Base-by-base conservation (phyloP, 768 basidiomycete genomes). In the Kwoniella sp. region DNA sequence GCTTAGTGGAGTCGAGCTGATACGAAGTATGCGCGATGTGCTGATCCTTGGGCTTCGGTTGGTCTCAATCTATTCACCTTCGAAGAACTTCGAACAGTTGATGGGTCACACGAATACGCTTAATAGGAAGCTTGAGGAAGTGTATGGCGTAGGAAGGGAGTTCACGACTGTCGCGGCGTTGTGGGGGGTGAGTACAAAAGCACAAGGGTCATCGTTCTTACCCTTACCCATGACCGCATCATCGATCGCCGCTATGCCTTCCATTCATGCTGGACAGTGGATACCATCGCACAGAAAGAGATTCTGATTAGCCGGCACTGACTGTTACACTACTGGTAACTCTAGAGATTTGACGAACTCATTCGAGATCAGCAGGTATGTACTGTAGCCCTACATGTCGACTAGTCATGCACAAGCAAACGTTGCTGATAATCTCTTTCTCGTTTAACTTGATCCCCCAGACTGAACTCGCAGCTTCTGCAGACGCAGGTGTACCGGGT, bases 121-220 rank as follows among this genome's bases (percentile, higher is more conserved):
- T 23, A 95, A 95, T 78, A 87, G 93, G 67, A 93, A 92, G 76
- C 85, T 95, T 20, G 93, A 97, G 80, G 92, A 96, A 77, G 92
- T 93, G 1, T 82, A 89, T 26, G 91, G 91, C 11, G 94, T 95
- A 87, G 93, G 93, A 4, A 88, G 87, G 63, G 93, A 94, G 83
- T 93, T 95, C 78, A 87, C 89, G 56, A 93, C 90, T 1, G 91
- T 94, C 47, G 91, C 93, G 2, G 84, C 86, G 1, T 83, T 96
- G 55, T 94, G 92, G 92, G 85, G 87, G n/a, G 78, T 79, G 38
- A 72, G 76, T 76, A 25, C n/a, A n/a, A n/a, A n/a, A n/a, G n/a
- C n/a, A n/a, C n/a, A n/a, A n/a, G n/a, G n/a, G n/a, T n/a, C n/a
- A n/a, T n/a, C n/a, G n/a, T n/a, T n/a, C n/a, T n/a, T n/a, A n/a